Evolutionary conservation across 106 monocot genomes (phyloP).

Genomic region (Hemerocallis citrina): DNA sequence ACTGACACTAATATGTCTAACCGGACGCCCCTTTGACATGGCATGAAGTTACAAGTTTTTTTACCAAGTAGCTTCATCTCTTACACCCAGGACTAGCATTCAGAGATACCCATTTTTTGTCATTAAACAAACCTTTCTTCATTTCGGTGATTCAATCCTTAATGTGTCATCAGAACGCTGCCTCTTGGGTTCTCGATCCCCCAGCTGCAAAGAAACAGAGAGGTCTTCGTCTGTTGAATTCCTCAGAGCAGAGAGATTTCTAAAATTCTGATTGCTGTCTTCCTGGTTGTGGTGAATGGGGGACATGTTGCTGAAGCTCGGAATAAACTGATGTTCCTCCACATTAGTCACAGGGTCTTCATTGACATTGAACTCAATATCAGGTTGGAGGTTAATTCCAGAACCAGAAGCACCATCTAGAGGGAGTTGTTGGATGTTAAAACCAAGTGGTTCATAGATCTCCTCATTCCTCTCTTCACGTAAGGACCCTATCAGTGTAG

Average conservation of each 20-base stretch:
- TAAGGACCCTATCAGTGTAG: conserved; percentile 7
- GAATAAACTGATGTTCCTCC: conserved; percentile 86
- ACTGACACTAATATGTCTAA: too few relatives aligned
- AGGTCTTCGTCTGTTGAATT: conserved; percentile 40
- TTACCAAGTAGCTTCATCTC: too few relatives aligned
- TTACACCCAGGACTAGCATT: too few relatives aligned
- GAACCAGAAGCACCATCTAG: conserved; percentile 29
- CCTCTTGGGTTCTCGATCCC: conserved; percentile 60
- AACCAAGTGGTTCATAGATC: conserved; percentile 61
- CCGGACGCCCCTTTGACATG: too few relatives aligned
- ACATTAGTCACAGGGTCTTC: conserved; percentile 17
- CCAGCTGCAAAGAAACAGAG: conserved; percentile 58
- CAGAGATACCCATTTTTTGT: too few relatives aligned
- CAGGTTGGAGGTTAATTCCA: conserved; percentile 30
- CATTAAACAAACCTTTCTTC: too few relatives aligned
- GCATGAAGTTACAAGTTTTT: too few relatives aligned
- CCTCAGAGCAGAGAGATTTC: conserved; percentile 37
- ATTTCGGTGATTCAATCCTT: conserved; percentile 7
- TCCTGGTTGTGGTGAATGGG: conserved; percentile 32
- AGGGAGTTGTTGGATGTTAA: conserved; percentile 57
- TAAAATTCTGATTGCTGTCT: conserved; percentile 14
- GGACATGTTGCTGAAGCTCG: conserved; percentile 44
- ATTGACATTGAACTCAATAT: neutral
- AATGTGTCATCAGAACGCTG: conserved; percentile 29
- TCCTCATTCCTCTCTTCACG: conserved; percentile 51